Base-by-base conservation (phyloP, 73 alveolate genomes). In the Breviolum minutum region DNA sequence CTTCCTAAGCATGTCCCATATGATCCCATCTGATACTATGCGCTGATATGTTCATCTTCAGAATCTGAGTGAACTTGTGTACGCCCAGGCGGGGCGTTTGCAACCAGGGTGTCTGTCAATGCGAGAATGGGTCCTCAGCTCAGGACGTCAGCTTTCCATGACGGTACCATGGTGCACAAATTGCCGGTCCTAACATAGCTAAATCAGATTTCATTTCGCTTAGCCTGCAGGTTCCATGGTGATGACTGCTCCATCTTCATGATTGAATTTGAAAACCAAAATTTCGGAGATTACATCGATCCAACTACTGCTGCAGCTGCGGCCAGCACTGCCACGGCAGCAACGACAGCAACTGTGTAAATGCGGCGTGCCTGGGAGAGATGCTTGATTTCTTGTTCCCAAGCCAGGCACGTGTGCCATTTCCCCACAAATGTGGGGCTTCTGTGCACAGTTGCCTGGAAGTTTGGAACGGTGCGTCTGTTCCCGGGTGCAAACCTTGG, bases 241-340 rank as follows among this genome's bases (percentile, higher is more conserved):
- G 96, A 90, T 60, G 96, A 90, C 87, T 90, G 96, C 96, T 90
- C 96, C 32, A 90, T 90, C 60, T 90, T 90, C 74, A 90, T 90
- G 96, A 90, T 90, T 62, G 96, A 90, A 11, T 90, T 90, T 74
- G 96, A 90, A 48, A 90, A 90, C 87, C 96, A 90, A 60, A 90
- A 90, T 62, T 90, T 90, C 68, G 96, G 96, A 26, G 87, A 70
- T 62, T 71, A 48, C 74, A 19, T 71, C 10, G 87, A 70, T 90
- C 76, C 70, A 70, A 29, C 16, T 14, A 10, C 94, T 26, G 32
- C 9, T 10, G 94, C 79, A 2, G 69, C 94, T 0, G 69, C 94
- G 26, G 63, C 79, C 29, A 62, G 63, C 6, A 48, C 54, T 19
- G 74, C 91, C 12, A 68, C 89, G 20, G 85, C 85, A 76, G 62